These are phyloP conservation scores for Thelonectria olida DNA, from an alignment of 2,329 filamentous ascomycete species.

Conservation along the genomic window DNA sequence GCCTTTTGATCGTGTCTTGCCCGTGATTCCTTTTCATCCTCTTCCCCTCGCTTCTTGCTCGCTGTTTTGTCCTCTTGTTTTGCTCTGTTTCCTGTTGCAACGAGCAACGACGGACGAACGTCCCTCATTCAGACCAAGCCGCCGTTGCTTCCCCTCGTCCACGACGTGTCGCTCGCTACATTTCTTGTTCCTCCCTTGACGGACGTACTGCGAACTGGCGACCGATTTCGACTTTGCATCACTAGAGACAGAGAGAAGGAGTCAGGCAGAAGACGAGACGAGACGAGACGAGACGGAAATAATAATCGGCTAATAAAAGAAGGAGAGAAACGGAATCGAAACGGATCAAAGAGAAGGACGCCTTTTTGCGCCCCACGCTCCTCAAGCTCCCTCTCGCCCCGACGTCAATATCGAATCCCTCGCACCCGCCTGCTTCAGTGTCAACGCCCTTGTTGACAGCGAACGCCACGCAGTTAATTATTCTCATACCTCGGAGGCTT, in stretches of 20 bases:
- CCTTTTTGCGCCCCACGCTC: constrained; percentile 19
- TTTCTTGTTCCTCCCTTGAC: background rate
- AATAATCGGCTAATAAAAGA: constrained; percentile 16
- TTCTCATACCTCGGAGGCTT: constrained; percentile 22
- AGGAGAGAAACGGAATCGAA: constrained; percentile 16
- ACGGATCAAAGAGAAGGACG: constrained; percentile 17
- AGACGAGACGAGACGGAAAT: constrained; percentile 14
- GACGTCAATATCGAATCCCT: constrained; percentile 16
- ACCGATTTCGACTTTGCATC: constrained; percentile 12
- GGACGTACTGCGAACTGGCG: constrained; percentile 6
- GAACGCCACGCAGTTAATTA: constrained; percentile 17
- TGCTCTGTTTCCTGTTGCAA: constrained; percentile 10
- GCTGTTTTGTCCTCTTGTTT: background rate
- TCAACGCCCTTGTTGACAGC: constrained; percentile 7
- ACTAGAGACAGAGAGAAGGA: constrained; percentile 6
- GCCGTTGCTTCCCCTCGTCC: constrained; percentile 2
- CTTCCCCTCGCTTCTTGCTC: background rate
- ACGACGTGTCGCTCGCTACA: constrained; percentile 17
- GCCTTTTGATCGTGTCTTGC: constrained; percentile 2
- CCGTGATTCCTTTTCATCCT: constrained; percentile 7
- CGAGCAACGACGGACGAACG: constrained; percentile 15
- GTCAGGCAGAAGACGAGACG: constrained; percentile 20
- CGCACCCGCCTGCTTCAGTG: constrained; percentile 5
- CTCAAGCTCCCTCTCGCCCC: constrained; percentile 3
- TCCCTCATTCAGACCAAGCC: constrained; percentile 4